Evolutionary conservation across 129 eudicot species (phyloP).

Genomic region (Lactuca sativa): DNA sequence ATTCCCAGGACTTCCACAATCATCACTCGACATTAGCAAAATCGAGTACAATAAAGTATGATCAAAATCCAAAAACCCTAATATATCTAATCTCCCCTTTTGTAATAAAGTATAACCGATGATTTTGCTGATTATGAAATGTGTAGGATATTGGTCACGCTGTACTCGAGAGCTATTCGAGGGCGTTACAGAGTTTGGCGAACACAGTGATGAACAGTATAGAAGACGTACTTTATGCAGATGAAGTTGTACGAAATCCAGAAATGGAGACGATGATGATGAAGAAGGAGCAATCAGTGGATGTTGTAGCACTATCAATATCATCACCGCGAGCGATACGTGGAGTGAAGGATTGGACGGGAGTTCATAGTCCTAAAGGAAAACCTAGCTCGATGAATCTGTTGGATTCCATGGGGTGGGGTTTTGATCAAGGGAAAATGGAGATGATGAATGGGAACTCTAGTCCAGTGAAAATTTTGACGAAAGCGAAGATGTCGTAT

Average conservation of each 20-base stretch:
- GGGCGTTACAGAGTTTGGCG: conserved; percentile 77
- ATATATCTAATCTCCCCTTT: neutral
- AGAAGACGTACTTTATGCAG: conserved; percentile 77
- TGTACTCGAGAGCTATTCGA: conserved; percentile 74
- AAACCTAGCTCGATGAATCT: conserved; percentile 45
- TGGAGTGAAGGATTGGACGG: conserved; percentile 30
- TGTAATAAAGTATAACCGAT: neutral
- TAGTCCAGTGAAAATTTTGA: conserved; percentile 18
- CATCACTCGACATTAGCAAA: conserved; percentile 74
- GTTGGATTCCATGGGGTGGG: conserved; percentile 58
- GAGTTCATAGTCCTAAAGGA: conserved; percentile 38
- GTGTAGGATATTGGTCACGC: conserved; percentile 77
- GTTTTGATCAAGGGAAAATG: conserved; percentile 34
- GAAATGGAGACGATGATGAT: conserved; percentile 25
- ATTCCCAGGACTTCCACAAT: conserved; percentile 77
- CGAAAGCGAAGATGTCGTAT: conserved; percentile 48
- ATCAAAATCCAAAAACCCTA: neutral
- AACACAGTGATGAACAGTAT: conserved; percentile 59
- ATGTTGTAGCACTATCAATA: neutral
- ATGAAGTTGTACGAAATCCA: conserved; percentile 47
- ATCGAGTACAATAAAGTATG: conserved; percentile 62
- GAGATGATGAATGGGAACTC: conserved; percentile 26
- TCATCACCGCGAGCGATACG: conserved; percentile 23
- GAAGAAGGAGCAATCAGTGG: conserved; percentile 26
- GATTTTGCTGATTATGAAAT: neutral